Conservation (phyloP, 1,284 basidiomycete genomes). For the Mycena sp. region DNA sequence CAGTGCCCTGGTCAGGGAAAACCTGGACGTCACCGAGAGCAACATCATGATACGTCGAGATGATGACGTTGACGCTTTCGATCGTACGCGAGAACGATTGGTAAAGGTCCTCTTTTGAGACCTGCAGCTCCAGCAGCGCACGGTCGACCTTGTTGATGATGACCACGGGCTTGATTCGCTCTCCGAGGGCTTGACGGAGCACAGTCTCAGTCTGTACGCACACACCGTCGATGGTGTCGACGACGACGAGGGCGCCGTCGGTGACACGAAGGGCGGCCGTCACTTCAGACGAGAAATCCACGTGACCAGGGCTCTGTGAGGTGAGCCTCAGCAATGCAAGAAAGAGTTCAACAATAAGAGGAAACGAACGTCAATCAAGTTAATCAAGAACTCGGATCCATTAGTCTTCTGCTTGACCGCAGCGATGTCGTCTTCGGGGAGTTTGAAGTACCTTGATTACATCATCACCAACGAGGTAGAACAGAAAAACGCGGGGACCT, state of each 20-base stretch:
- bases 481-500: conserved; percentile 65
- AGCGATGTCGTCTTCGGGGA: conserved; percentile 90
- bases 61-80: conserved; percentile 98
- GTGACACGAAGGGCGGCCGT: conserved; percentile 99
- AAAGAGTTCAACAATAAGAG: conserved; percentile 63
- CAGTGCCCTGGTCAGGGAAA: conserved; percentile 98
- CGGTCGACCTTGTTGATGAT: conserved; percentile 99
- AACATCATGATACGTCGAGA: conserved; percentile 96
- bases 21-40: conserved; percentile 99
- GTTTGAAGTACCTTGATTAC: conserved; percentile 91
- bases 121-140: conserved; percentile 98
- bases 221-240: conserved; percentile 99
- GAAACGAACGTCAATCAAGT: conserved; percentile 94
- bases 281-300: conserved; percentile 99
- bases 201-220: conserved; percentile 99
- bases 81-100: conserved; percentile 98
- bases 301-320: conserved; percentile 86
- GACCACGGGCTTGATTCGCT: conserved; percentile 99
- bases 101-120: conserved; percentile 97
- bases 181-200: conserved; percentile 95
- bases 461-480: conserved; percentile 38
- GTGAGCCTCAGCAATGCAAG: neutral
- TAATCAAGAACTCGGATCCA: conserved; percentile 98
- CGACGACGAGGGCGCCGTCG: conserved; percentile 98
- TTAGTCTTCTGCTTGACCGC: conserved; percentile 95